Evolutionary conservation across 2,329 filamentous ascomycete species (phyloP).

Genomic region (Cyanodermella asteris): DNA sequence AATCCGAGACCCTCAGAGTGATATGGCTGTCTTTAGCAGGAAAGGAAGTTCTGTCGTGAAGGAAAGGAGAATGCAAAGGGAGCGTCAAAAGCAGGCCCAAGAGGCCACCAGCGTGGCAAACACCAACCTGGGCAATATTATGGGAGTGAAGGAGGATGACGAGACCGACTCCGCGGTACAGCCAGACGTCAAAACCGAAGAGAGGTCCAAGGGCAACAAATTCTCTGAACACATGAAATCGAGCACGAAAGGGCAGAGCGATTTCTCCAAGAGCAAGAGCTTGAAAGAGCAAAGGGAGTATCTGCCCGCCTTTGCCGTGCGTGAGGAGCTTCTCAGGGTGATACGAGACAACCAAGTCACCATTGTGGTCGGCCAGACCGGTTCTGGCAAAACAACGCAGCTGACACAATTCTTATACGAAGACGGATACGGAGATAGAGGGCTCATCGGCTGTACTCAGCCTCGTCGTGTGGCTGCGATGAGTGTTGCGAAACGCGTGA

Average conservation of each 20-base stretch:
- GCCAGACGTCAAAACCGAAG: conserved; percentile 39
- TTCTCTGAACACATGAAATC: conserved; percentile 81
- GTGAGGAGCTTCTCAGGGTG: conserved; percentile 76
- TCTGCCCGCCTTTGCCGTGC: conserved; percentile 83
- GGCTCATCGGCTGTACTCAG: conserved; percentile 92
- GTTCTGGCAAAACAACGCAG: conserved; percentile 94
- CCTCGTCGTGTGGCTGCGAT: conserved; percentile 92
- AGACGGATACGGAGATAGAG: conserved; percentile 70
- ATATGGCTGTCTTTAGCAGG: conserved; percentile 94
- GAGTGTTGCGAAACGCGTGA: conserved; percentile 96
- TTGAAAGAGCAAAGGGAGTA: conserved; percentile 80
- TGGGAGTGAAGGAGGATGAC: conserved; percentile 84
- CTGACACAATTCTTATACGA: conserved; percentile 90
- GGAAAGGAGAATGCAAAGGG: conserved; percentile 75
- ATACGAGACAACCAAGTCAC: conserved; percentile 94
- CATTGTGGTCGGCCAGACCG: conserved; percentile 91
- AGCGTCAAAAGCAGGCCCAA: conserved; percentile 82
- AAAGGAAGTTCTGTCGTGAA: conserved; percentile 88
- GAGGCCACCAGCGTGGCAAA: conserved; percentile 85
- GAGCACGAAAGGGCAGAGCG: conserved; percentile 67
- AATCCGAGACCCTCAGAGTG: conserved; percentile 80
- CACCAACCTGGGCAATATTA: conserved; percentile 78
- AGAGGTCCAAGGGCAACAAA: conserved; percentile 50
- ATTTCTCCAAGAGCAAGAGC: conserved; percentile 82
- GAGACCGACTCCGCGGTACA: conserved; percentile 71